phyloP scores from a whole-genome alignment of 495 filamentous ascomycete species.

The Cetradonia linearis region DNA sequence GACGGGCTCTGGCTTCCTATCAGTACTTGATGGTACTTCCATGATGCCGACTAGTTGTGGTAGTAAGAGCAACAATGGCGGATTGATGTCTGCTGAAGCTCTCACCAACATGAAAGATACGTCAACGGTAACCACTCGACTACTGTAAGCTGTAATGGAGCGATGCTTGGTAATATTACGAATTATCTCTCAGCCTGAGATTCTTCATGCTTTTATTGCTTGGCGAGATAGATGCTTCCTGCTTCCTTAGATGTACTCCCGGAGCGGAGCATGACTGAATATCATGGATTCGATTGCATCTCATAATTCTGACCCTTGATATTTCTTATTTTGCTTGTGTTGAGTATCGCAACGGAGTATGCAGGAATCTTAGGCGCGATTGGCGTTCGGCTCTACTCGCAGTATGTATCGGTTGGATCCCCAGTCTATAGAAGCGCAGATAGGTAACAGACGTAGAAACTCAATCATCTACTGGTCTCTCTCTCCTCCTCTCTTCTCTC shows the following conservation, averaged over 20 bases:
- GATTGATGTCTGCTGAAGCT: background rate
- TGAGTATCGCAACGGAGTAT: background rate
- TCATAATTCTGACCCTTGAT: background rate
- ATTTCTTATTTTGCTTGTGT: background rate
- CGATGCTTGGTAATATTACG: conserved; percentile 9
- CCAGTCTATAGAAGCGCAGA: background rate
- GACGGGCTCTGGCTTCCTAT: conserved; percentile 39
- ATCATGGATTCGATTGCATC: too few relatives aligned
- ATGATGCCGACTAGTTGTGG: background rate
- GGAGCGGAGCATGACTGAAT: too few relatives aligned
- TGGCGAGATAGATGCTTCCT: background rate
- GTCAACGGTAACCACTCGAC: background rate
- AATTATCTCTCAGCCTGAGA: background rate
- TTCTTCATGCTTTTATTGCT: background rate
- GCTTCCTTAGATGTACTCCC: background rate
- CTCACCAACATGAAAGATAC: background rate
- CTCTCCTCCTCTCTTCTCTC: too few relatives aligned
- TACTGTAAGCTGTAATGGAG: background rate
- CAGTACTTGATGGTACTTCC: conserved; percentile 4
- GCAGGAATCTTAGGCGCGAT: background rate
- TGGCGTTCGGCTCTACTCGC: background rate
- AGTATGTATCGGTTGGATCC: background rate
- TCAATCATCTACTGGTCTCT: background rate
- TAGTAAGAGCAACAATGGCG: background rate
- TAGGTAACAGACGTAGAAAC: background rate